phyloP scores from a whole-genome alignment of 305 asterid species.

The Plantago rigida region DNA sequence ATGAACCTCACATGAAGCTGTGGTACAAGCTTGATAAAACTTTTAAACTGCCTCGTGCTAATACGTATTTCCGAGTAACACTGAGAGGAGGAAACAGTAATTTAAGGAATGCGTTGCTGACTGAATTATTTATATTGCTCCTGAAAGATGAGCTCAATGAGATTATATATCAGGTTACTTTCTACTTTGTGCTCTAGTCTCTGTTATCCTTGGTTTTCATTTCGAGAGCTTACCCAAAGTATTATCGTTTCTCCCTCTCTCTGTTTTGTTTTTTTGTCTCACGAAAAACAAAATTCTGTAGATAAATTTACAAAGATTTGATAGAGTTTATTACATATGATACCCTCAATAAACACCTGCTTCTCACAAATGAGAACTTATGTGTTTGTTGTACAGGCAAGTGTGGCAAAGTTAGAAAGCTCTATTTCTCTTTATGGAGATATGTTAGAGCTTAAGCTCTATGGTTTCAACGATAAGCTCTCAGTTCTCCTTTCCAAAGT shows the following conservation, averaged over 20 bases:
- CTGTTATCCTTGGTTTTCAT: constrained; percentile 21
- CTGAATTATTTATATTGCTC: constrained; percentile 70
- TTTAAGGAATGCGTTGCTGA: constrained; percentile 61
- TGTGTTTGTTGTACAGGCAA: constrained; percentile 56
- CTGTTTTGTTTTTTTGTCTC: not conserved
- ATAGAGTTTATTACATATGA: no score
- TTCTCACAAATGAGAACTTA: not conserved
- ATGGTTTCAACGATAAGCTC: constrained; percentile 95
- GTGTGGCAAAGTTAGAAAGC: constrained; percentile 85
- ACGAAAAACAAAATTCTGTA: constrained; percentile 2
- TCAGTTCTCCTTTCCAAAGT: constrained; percentile 73
- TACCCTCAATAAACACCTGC: no score
- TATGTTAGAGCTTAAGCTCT: constrained; percentile 82
- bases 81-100: constrained; percentile 69
- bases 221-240: not conserved
- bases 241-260: not conserved
- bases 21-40: constrained; percentile 91
- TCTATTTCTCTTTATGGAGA: constrained; percentile 80
- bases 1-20: constrained; percentile 66
- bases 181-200: constrained; percentile 24
- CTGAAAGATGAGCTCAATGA: constrained; percentile 95
- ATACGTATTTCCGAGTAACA: constrained; percentile 81
- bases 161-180: constrained; percentile 76
- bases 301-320: not conserved
- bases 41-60: constrained; percentile 92